A percentile compares a stretch with the other conserved stretches of the same genome.
phyloP scores from a whole-genome alignment of 352 stramenopile genomes.

The Globisporangium mamillatum region DNA sequence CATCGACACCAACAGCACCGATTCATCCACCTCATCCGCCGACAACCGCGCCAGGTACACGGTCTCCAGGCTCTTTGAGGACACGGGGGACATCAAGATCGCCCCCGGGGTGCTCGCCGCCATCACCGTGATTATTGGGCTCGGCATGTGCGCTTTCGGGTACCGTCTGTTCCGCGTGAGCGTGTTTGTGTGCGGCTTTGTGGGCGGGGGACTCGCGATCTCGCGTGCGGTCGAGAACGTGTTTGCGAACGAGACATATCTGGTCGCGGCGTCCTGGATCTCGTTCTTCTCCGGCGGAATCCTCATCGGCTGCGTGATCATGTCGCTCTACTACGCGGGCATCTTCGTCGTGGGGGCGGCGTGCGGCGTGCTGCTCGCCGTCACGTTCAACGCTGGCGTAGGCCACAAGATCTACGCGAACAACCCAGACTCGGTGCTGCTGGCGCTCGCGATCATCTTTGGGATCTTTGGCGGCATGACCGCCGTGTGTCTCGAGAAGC shows the following conservation, averaged over 20 bases:
- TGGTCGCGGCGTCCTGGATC: conserved; percentile 66
- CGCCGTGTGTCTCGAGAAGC: conserved; percentile 57
- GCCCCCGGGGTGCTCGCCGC: conserved; percentile 38
- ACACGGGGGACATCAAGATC: conserved; percentile 22
- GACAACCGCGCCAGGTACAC: conserved; percentile 2
- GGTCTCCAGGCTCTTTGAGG: conserved; percentile 10
- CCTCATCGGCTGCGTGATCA: conserved; percentile 40
- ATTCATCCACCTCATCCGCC: not conserved
- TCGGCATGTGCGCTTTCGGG: conserved; percentile 40
- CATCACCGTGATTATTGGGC: conserved; percentile 39
- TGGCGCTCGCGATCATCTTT: conserved; percentile 43
- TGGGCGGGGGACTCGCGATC: conserved; percentile 47
- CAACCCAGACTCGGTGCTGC: conserved; percentile 48
- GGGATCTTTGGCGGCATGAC: conserved; percentile 40
- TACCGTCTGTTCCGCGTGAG: conserved; percentile 63
- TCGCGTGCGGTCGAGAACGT: conserved; percentile 50
- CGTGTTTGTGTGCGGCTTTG: conserved; percentile 59
- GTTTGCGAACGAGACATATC: conserved; percentile 47
- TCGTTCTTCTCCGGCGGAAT: conserved; percentile 63
- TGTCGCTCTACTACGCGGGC: conserved; percentile 48
- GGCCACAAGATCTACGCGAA: conserved; percentile 54
- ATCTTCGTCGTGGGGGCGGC: conserved; percentile 58
- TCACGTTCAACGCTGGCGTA: conserved; percentile 56
- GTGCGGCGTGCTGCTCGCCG: conserved; percentile 51
- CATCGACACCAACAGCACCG: conserved; percentile 2